These are phyloP conservation scores for Chlamydomonas incerta DNA, from an alignment of 139 green algal species.

Conservation along the genomic window DNA sequence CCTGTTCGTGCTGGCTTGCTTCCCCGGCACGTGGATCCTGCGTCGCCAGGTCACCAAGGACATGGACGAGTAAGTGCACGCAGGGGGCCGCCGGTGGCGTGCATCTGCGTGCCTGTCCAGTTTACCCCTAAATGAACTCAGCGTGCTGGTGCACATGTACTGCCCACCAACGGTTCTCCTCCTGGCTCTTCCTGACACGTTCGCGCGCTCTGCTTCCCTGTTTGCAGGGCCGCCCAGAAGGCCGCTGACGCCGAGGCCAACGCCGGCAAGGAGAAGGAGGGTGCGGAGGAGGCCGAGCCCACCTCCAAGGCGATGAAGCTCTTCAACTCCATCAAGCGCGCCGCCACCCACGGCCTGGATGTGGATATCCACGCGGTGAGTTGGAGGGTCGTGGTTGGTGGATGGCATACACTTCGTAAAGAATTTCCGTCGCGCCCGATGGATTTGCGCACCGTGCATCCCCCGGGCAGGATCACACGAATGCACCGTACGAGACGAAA, in stretches of 20 bases:
- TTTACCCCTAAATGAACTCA: too few relatives aligned
- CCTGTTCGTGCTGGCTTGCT: background rate
- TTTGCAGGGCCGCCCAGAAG: conserved; percentile 20
- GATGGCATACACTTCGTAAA: background rate
- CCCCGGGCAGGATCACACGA: too few relatives aligned
- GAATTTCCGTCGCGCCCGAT: too few relatives aligned
- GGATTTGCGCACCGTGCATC: too few relatives aligned
- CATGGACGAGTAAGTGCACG: background rate
- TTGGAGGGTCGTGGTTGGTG: background rate
- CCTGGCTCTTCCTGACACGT: background rate
- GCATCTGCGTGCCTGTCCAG: too few relatives aligned
- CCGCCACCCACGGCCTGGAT: conserved; percentile 3
- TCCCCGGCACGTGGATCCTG: conserved; percentile 2
- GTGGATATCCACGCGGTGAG: conserved; percentile 26
- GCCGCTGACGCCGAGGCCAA: conserved; percentile 18
- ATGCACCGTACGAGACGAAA: too few relatives aligned
- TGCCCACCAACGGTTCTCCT: too few relatives aligned
- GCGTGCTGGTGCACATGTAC: too few relatives aligned
- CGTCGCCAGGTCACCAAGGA: background rate
- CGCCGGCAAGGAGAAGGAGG: background rate
- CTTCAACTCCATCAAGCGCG: conserved; percentile 10
- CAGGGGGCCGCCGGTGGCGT: too few relatives aligned
- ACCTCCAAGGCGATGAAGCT: background rate
- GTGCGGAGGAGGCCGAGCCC: background rate
- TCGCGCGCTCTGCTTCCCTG: background rate